Conservation (phyloP, 176 grass and related monocot species). For the Chrysopogon serrulatus region DNA sequence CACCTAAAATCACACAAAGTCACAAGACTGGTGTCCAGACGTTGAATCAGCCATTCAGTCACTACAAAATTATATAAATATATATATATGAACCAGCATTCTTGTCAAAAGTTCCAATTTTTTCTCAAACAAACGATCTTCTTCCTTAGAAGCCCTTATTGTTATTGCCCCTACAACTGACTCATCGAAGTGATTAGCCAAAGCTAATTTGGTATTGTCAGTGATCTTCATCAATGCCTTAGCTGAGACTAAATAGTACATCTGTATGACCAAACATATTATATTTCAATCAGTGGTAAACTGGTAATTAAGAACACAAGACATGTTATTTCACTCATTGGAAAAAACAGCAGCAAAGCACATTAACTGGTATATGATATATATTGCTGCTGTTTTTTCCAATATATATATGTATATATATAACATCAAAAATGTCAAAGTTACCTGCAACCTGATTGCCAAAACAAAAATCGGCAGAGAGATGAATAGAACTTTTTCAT, state of each 20-base stretch:
- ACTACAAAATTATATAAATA: constrained; percentile 78
- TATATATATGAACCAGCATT: constrained; percentile 76
- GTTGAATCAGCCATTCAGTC: too few relatives aligned
- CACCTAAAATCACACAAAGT: too few relatives aligned
- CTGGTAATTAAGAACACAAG: neutral
- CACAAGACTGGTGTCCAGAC: constrained; percentile 71
- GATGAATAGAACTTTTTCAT: too few relatives aligned
- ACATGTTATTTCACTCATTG: neutral
- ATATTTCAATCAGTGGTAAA: constrained; percentile 7
- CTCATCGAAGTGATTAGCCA: constrained; percentile 83
- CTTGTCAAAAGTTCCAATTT: constrained; percentile 71
- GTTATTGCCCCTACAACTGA: constrained; percentile 73
- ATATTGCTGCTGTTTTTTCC: too few relatives aligned
- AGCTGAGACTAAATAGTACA: constrained; percentile 75
- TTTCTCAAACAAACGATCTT: constrained; percentile 79
- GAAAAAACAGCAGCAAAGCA: constrained; percentile 3
- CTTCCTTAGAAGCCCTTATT: constrained; percentile 75
- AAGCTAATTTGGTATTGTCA: constrained; percentile 81
- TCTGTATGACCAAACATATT: constrained; percentile 39
- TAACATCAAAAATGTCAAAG: neutral
- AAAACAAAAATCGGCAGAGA: too few relatives aligned
- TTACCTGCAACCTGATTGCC: too few relatives aligned
- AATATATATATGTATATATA: too few relatives aligned
- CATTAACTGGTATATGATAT: neutral
- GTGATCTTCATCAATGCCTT: constrained; percentile 94